A percentile compares a stretch with the other conserved stretches of the same genome.
These are phyloP conservation scores for Barnettozyma californica DNA, from an alignment of 805 yeast genomes.

Conservation along the genomic window DNA sequence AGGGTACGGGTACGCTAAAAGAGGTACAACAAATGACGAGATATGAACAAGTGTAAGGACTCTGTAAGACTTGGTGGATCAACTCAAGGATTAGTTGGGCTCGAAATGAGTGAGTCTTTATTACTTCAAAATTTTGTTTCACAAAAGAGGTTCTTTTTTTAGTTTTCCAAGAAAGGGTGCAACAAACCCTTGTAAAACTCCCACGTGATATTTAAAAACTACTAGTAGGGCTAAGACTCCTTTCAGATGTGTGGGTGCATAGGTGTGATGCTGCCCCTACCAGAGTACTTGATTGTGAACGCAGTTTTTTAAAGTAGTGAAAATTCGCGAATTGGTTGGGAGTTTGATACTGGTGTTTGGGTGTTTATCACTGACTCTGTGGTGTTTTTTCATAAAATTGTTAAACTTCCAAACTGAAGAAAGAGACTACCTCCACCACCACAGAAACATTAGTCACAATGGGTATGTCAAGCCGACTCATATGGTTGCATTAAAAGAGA, in stretches of 20 bases:
- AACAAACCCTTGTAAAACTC: background rate
- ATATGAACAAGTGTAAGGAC: background rate
- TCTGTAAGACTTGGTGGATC: background rate
- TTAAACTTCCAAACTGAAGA: constrained; percentile 18
- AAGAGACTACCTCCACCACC: constrained; percentile 10
- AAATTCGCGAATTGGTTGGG: constrained; percentile 2
- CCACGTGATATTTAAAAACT: background rate
- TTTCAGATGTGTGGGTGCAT: background rate
- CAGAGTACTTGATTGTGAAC: background rate
- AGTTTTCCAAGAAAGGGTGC: background rate
- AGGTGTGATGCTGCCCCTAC: background rate
- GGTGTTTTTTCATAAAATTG: constrained; percentile 14
- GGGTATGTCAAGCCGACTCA: constrained; percentile 22
- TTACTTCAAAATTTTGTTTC: background rate
- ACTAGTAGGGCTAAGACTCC: background rate
- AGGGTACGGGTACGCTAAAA: background rate
- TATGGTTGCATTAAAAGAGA: background rate
- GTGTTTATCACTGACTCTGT: constrained; percentile 1
- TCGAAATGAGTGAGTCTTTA: background rate
- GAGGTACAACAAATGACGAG: background rate
- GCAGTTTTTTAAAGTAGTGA: background rate
- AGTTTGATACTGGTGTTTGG: constrained; percentile 4
- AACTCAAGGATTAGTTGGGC: background rate
- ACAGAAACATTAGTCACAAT: constrained; percentile 26
- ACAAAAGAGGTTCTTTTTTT: background rate